phyloP scores from a whole-genome alignment of 441 rosid genomes.

The Populus hybrid region DNA sequence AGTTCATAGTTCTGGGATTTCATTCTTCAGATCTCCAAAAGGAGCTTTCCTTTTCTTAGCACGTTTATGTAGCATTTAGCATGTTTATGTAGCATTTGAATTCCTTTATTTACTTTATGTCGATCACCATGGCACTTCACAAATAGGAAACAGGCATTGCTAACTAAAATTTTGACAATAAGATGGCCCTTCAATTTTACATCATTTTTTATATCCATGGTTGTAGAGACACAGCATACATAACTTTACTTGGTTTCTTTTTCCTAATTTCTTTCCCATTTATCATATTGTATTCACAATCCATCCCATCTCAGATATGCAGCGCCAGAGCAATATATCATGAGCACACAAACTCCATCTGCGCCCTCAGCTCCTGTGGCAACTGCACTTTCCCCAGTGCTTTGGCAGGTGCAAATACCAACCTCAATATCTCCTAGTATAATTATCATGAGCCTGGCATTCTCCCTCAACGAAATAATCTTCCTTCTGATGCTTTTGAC shows the following conservation, averaged over 20 bases:
- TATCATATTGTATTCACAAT: slow-evolving; percentile 2
- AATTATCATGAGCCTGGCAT: slow-evolving; percentile 10
- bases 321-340: slow-evolving; percentile 97
- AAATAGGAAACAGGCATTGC: background rate
- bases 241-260: background rate
- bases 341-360: slow-evolving; percentile 99
- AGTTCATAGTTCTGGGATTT: background rate
- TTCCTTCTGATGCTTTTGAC: slow-evolving; percentile 16
- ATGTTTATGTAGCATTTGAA: background rate
- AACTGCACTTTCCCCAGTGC: slow-evolving; percentile 87
- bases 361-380: slow-evolving; percentile 98
- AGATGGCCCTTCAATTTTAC: background rate
- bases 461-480: background rate
- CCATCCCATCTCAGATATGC: slow-evolving; percentile 54
- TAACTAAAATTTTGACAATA: background rate
- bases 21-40: background rate
- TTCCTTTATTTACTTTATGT: too few species aligned
- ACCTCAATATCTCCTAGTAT: slow-evolving; percentile 1
- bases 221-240: background rate
- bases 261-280: background rate
- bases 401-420: slow-evolving; percentile 71
- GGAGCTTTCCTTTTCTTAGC: background rate
- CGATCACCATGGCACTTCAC: too few species aligned
- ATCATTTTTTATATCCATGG: background rate
- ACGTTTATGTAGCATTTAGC: too few species aligned